Base-by-base conservation (phyloP, 345 rosid species). In the Acer negundo region DNA sequence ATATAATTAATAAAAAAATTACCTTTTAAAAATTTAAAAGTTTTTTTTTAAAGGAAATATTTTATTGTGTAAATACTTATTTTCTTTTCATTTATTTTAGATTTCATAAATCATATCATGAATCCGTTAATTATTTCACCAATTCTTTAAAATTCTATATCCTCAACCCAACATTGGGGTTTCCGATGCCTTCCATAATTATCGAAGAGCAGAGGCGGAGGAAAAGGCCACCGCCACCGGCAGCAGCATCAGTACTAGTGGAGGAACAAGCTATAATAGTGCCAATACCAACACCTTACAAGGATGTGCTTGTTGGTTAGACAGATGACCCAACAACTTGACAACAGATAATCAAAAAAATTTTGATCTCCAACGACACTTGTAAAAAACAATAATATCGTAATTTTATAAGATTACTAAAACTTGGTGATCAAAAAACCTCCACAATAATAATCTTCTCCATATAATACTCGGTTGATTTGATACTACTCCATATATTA, bases 181-280 rank as follows among this genome's bases (percentile, higher is more conserved):
- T 77, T 73, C 80, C 65, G 79, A 81, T 81, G 79, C 77, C 62
- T 78, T 24, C 26, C 26, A 24, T 24, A 24, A 24, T 95, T 28
- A 70, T 62, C 24, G 92, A 86, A 73, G 92, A 87, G 62, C 84
- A 83, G 23, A 61, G 88, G 75, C 64, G 74, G 75, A 77, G 85
- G 20, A 80, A 75, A 70, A 80, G 61, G 84, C 81, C 78, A 6
- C 38, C 38, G 1, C 38, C 6, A 35, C 38, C 46, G 46, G 85
- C 79, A 1, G 70, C 63, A n/a, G 77, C 38, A 35, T 35, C 38
- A 35, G 38, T 4, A 35, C 38, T 35, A 35, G 38, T 31, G 10
- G 63, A 11, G 53, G 89, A 85, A 73, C 72, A 46, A 22, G 12
- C 40, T 20, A 20, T 28, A 22, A 75, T 24, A 58, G 77, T 2